phyloP scores from a whole-genome alignment of 2,329 filamentous ascomycete species.

The Acrodontium crateriforme region DNA sequence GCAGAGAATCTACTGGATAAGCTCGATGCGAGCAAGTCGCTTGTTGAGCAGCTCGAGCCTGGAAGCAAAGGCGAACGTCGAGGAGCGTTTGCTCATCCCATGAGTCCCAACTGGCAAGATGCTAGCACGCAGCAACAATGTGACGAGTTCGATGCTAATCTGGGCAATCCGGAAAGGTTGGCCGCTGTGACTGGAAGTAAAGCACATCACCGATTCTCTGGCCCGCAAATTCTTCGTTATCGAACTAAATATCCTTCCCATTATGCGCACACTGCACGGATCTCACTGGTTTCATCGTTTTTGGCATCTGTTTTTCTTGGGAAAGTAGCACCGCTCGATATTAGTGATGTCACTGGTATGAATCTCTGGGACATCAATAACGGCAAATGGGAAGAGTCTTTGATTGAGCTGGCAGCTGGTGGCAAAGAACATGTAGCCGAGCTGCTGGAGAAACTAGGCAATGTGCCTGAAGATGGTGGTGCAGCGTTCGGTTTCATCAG shows the following conservation, averaged over 20 bases:
- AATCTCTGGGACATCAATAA: conserved; percentile 84
- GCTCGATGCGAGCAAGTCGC: conserved; percentile 45
- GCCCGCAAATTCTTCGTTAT: conserved; percentile 89
- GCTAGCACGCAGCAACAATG: conserved; percentile 87
- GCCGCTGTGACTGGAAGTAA: conserved; percentile 77
- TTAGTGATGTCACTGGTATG: conserved; percentile 90
- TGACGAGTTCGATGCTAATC: conserved; percentile 64
- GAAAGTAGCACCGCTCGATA: conserved; percentile 74
- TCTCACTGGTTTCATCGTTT: conserved; percentile 92
- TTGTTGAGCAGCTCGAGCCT: conserved; percentile 57
- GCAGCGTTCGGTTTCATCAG: conserved; percentile 62
- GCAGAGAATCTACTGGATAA: conserved; percentile 51
- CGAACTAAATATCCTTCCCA: conserved; percentile 65
- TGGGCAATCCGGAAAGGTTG: conserved; percentile 54
- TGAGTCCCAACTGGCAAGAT: conserved; percentile 96
- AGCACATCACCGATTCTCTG: conserved; percentile 96
- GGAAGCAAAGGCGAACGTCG: conserved; percentile 25
- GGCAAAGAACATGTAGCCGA: conserved; percentile 43
- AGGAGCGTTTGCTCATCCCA: conserved; percentile 65
- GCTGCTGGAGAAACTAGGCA: conserved; percentile 65
- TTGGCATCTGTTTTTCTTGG: conserved; percentile 83
- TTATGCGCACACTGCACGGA: conserved; percentile 67
- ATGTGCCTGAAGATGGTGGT: conserved; percentile 68
- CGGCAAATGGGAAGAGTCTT: conserved; percentile 57
- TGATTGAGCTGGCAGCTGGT: conserved; percentile 64